phyloP scores from a whole-genome alignment of 148 eudicot species.

The Nepenthes mirabilis region DNA sequence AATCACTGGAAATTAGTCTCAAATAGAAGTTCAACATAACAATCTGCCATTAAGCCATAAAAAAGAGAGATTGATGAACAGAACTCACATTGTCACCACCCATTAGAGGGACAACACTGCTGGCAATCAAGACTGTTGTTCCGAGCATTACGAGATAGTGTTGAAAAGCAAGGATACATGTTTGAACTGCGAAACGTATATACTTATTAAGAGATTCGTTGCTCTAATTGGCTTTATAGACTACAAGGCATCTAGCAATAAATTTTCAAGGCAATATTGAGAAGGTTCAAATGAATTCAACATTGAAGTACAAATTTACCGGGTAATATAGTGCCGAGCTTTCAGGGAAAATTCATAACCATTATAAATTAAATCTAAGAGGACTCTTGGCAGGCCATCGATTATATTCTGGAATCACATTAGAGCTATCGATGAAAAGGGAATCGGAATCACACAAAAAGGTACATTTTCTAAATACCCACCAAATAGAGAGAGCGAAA shows the following conservation, averaged over 20 bases:
- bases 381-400: not conserved
- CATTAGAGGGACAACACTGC: constrained; percentile 62
- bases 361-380: not conserved
- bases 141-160: constrained; percentile 97
- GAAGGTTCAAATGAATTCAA: too few relatives aligned
- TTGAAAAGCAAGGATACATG: constrained; percentile 65
- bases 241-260: too few relatives aligned
- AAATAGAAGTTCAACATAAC: not conserved
- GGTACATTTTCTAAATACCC: constrained; percentile 1
- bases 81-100: constrained; percentile 67
- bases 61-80: not conserved
- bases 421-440: not conserved
- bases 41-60: not conserved
- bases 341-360: not conserved
- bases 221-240: not conserved
- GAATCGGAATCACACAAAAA: constrained; percentile 4
- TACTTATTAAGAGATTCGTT: not conserved
- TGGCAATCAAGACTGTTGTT: constrained; percentile 66
- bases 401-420: not conserved
- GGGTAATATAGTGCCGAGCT: constrained; percentile 1
- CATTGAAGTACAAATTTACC: not conserved
- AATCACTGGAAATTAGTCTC: constrained; percentile 1
- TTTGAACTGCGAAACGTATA: constrained; percentile 41
- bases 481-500: not conserved
- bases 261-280: too few relatives aligned